phyloP scores from a whole-genome alignment of 1,139 yeast species.

The Debaryomyces udenii region DNA sequence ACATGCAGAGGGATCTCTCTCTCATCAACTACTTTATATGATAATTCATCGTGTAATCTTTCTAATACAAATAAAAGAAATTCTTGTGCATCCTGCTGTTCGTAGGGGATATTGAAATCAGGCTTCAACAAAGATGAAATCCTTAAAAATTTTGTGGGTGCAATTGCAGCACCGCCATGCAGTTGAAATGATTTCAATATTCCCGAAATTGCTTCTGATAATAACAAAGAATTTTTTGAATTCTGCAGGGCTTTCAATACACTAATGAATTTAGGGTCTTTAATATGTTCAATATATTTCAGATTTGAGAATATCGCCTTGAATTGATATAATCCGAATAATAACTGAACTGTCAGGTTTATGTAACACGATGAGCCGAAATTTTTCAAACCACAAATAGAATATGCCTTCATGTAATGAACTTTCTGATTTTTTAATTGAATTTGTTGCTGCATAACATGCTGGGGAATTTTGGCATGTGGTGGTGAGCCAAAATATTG shows the following conservation, averaged over 20 bases:
- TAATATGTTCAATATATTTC: slow-evolving; percentile 44
- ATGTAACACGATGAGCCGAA: slow-evolving; percentile 76
- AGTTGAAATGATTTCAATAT: slow-evolving; percentile 46
- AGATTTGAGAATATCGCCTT: slow-evolving; percentile 45
- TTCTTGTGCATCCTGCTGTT: slow-evolving; percentile 82
- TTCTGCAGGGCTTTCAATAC: slow-evolving; percentile 27
- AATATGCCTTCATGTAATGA: slow-evolving; percentile 43
- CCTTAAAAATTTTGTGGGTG: slow-evolving; percentile 65
- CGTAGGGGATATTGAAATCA: slow-evolving; percentile 65
- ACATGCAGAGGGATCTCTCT: slow-evolving; percentile 14
- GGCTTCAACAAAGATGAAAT: slow-evolving; percentile 59
- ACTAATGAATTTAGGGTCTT: slow-evolving; percentile 32
- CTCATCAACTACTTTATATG: slow-evolving; percentile 24
- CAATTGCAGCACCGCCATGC: slow-evolving; percentile 63
- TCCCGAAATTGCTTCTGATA: slow-evolving; percentile 51
- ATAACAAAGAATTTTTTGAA: slow-evolving; percentile 36
- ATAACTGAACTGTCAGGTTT: slow-evolving; percentile 67
- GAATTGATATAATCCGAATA: slow-evolving; percentile 56
- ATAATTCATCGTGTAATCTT: slow-evolving; percentile 67
- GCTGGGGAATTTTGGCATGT: slow-evolving; percentile 17
- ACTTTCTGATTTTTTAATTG: slow-evolving; percentile 30
- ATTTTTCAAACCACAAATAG: slow-evolving; percentile 68
- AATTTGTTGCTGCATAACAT: slow-evolving; percentile 20
- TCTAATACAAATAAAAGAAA: slow-evolving; percentile 68
- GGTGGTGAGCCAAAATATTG: slow-evolving; percentile 14